phyloP scores from a whole-genome alignment of 495 filamentous ascomycete species.

The Neurospora sp. region DNA sequence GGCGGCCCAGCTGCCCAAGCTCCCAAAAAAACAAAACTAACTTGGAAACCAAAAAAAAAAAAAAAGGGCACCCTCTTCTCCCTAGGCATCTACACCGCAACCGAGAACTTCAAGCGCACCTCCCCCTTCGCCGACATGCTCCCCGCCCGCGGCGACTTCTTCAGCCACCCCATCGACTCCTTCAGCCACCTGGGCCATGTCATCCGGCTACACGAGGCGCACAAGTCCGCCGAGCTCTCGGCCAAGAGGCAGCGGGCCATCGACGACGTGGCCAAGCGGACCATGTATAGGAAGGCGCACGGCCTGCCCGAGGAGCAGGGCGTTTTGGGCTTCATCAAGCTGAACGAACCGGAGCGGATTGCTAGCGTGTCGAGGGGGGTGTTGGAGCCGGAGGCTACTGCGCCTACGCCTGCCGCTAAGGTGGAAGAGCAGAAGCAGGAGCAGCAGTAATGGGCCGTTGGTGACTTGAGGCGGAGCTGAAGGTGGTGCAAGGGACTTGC shows the following conservation, averaged over 20 bases:
- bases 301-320: conserved; percentile 53
- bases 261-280: conserved; percentile 73
- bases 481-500: background rate
- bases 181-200: conserved; percentile 50
- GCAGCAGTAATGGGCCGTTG: background rate
- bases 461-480: background rate
- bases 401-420: background rate
- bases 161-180: conserved; percentile 54
- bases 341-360: conserved; percentile 2
- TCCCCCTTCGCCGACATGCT: conserved; percentile 66
- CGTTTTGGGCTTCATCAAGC: conserved; percentile 15
- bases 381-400: background rate
- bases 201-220: conserved; percentile 57
- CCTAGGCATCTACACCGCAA: conserved; percentile 58
- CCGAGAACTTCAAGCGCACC: conserved; percentile 55
- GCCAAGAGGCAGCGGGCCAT: conserved; percentile 56
- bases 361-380: conserved; percentile 6
- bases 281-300: conserved; percentile 71
- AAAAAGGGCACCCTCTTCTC: conserved; percentile 53
- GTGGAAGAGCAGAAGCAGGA: background rate
- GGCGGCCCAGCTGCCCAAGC: background rate
- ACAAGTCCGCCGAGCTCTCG: conserved; percentile 49
- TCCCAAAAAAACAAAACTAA: background rate
- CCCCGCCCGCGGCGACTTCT: conserved; percentile 49
- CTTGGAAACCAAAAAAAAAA: background rate